Evolutionary conservation across 1,284 basidiomycete genomes (phyloP), one percentile per base, ranked within the genome.

Genomic region (Tranzscheliella williamsii): DNA sequence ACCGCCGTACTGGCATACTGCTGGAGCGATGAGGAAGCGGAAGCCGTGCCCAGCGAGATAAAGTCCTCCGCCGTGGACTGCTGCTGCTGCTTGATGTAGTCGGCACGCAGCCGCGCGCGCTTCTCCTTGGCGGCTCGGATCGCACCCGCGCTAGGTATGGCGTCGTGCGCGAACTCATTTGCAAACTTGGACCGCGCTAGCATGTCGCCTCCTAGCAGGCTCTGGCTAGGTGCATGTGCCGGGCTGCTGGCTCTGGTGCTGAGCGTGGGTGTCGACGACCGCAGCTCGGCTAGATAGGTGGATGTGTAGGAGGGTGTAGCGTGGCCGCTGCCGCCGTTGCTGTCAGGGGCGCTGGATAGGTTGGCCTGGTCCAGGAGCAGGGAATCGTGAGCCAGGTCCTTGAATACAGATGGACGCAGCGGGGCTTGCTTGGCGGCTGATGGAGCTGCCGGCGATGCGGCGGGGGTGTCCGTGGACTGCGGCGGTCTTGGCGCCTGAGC

Each of bases 61-160:
- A 57, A 71, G 38, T 69, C 69, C 1, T 67, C 62, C 1, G 24
- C 21, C 0, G 38, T 26, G 21, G 46, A 27, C 6, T 15, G 23
- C n/a, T 27, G 5, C 15, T 27, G 22, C 5, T 39, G 11, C 5
- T 27, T 15, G 12, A 39, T 8, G 22, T 37, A 37, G 8, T 32
- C 30, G 16, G 53, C 46, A 9, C 52, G 47, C 11, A 63, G 48
- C 24, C 50, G 48, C 18, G 65, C 45, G 1, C 69, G 54, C 42
- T 61, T 60, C 45, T 70, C 67, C 24, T 70, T 70, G 31, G 64
- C 69, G 32, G 69, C 62, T 7, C 48, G 50, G 16, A 72, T 62
- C 12, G 51, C 44, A 34, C 47, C 45, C 36, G 64, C 64, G 50
- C 54, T 68, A 7, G 69, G 69, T 20, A 72, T 69, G 26, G 36